Conservation (phyloP, 78 protist species). For the Planoprotostelium fungivorum region DNA sequence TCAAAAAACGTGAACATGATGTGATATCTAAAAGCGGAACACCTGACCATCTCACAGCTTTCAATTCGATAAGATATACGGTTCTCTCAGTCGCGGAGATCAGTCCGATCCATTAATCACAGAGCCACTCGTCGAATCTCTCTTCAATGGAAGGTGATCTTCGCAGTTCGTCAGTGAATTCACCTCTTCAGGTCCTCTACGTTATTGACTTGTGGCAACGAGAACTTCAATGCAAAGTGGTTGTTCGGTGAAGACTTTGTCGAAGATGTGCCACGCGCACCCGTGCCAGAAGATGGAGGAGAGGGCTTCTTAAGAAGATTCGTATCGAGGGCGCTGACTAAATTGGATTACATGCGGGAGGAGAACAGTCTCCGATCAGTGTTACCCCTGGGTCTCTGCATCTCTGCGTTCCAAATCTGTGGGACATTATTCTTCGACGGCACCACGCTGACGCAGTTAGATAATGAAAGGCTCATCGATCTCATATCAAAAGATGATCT, state of each 20-base stretch:
- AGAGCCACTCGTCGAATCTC: not conserved
- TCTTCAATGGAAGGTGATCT: not conserved
- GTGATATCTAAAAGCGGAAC: not conserved
- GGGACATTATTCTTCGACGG: not conserved
- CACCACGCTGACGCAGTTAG: not conserved
- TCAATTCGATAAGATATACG: not conserved
- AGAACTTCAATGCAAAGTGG: not conserved
- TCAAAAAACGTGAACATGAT: not conserved
- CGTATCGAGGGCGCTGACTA: not conserved
- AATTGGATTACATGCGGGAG: not conserved
- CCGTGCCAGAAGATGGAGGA: not conserved
- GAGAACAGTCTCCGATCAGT: not conserved
- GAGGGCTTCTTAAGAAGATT: not conserved
- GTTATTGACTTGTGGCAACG: not conserved
- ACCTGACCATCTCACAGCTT: not conserved
- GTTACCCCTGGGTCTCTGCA: not conserved
- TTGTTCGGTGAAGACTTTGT: not conserved
- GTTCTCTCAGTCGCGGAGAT: not conserved
- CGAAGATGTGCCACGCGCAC: not conserved
- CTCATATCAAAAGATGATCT: not conserved
- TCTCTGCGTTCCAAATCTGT: not conserved
- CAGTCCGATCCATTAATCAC: not conserved
- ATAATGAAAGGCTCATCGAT: not conserved
- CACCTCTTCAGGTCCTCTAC: not conserved
- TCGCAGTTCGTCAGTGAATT: not conserved